Evolutionary conservation across 139 green algal genomes (phyloP), one percentile per base, ranked within the genome.

Genomic region (Zygnema cylindricum): DNA sequence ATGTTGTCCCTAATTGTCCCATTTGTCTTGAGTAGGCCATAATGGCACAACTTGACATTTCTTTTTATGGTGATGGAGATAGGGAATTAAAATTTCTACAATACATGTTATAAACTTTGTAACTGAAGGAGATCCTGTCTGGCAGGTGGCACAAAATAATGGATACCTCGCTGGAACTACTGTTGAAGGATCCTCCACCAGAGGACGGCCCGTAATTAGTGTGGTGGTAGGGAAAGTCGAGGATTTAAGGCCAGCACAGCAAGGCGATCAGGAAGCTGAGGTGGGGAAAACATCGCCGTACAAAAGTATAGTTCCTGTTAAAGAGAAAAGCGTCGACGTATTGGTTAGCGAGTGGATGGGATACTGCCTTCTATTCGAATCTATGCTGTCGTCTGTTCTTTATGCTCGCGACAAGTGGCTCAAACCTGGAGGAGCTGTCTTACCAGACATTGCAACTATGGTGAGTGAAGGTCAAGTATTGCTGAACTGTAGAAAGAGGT

Each of bases 261-360:
- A 21, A 43, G 55, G 25, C 49, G 76, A 69, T n/a, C 1, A 11
- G 63, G 25, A 38, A 30, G 39, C 38, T 38, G 30, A 25, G 78
- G 43, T 16, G 35, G 23, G 78, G 7, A 84, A 7, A 30, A 41
- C 78, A n/a, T 39, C 41, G 23, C 7, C 7, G 49, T 16, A 16
- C 49, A 63, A 63, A 63, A 63, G 36, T 16, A 11, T 79, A 16
- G 36, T 79, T 11, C 71, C 71, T 16, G 71, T 91, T 41, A 54
- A 76, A 36, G 25, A 38, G 35, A 41, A 77, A 23, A 90, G 33
- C 2, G 87, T 86, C 39, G 92, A 94, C 55, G 92, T 94, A 23
- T 42, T 99, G 33, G 95, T 99, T 25, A 95, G 89, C 83, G 97
- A 99, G 91, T 99, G 97, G 97, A 99, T 99, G 97, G 97, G 96